Base-by-base conservation (phyloP, 106 monocot species). In the Dioscorea alata region DNA sequence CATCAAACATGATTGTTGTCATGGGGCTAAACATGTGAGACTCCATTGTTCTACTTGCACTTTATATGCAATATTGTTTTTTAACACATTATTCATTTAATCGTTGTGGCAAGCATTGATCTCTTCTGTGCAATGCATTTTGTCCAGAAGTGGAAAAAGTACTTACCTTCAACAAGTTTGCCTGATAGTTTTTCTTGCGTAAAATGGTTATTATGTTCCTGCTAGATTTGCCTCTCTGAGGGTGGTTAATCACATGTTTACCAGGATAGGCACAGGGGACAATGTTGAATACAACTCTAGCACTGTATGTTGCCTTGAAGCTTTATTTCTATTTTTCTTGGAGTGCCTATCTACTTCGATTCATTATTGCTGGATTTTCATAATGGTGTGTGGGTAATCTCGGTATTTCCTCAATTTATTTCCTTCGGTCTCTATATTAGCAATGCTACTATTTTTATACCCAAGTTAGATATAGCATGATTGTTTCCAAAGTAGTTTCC, bases 1-100 rank as follows among this genome's bases (percentile, higher is more conserved):
- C 87, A 81, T 99, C 92, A 34, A 93, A 99, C 76, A 88, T 93
- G 93, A 74, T 85, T 63, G 73, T 88, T 69, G 82, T 99, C 64
- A 99, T 82, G 81, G 99, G 99, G 13, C 99, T 92, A 87, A 99
- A 99, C 77, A 99, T 99, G 99, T 99, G 66, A 84, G 67, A 69
- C 48, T 50, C 21, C 31, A 25, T 48, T 75, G 65, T 21, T n/a
- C 10, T 42, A 42, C 6, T 42, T 42, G 6, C 6, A 42, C 42
- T 6, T 6, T 42, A 8, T 42, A 42, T 0, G 54, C 7, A 54
- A 18, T 16, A 54, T 54, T 15, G 51, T 51, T 54, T 54, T 54
- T 54, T 18, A 54, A 54, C 54, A 54, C 13, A 18, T 13, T 16
- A 19, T 54, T 54, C 54, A 16, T 54, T 19, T 18, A 54, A n/a